Evolutionary conservation across 2,329 filamentous ascomycete species (phyloP), one percentile per base, ranked within the genome.

Genomic region (Pseudogymnoascus sp.): DNA sequence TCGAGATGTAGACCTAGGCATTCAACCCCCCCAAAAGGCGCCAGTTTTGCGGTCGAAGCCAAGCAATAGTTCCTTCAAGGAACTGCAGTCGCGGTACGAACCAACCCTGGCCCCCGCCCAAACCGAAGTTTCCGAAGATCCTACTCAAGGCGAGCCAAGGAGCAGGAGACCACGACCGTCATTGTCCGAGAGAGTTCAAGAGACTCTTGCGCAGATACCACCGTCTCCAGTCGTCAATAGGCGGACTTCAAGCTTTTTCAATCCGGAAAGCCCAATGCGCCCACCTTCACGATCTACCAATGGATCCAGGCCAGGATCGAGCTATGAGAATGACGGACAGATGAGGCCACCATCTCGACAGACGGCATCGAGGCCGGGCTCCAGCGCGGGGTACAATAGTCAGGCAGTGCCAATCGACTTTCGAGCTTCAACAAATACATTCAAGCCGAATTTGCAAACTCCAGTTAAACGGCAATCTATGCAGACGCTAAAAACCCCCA

Each of bases 111-210:
- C 15, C 15, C 19, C 45, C 45, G 10, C 15, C 15, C 45, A 52
- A 52, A 13, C 26, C 45, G 45, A 52, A 52, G 30, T 30, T 33
- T 33, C 45, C 26, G 45, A 52, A 30, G 45, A 33, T 52, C 23
- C n/a, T 30, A 12, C 15, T 8, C n/a, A 52, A 30, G 15, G 15
- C n/a, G 45, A 52, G 3, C 26, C 45, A 19, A 52, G 45, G 23
- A 52, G 45, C 10, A 52, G 45, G 15, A 30, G 1, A 52, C 45
- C 45, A 52, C 45, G 45, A 19, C 45, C 45, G 18, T 92, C 89
- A 0, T 77, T 96, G 3, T 84, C 88, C 0, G 92, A 96, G 67
- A 80, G 92, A 61, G 95, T 92, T 0, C 85, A 95, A 39, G 90
- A 95, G 71, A 95, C 90, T 0, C 75, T 96, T 5, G 81, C 90